phyloP scores from a whole-genome alignment of 2,329 filamentous ascomycete species.

The Pyrenochaeta sp. region DNA sequence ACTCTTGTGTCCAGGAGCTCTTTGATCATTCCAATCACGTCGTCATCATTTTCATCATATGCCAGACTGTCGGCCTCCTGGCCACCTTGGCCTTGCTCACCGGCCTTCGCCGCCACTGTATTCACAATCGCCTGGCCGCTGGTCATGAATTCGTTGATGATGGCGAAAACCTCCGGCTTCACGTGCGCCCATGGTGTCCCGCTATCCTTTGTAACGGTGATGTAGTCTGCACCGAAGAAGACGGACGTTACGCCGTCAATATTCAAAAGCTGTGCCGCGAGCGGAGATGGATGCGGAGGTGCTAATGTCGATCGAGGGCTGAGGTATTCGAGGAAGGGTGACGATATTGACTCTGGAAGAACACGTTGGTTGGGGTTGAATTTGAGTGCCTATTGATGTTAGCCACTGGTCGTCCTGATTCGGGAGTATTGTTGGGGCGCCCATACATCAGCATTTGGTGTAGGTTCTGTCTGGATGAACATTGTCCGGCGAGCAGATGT shows the following conservation, averaged over 20 bases:
- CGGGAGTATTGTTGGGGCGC: not conserved
- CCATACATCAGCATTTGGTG: conserved; percentile 86
- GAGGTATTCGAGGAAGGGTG: conserved; percentile 90
- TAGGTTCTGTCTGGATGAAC: conserved; percentile 97
- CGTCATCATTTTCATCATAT: conserved; percentile 89
- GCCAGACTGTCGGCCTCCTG: conserved; percentile 73
- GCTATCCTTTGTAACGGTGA: conserved; percentile 90
- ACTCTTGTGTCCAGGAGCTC: conserved; percentile 95
- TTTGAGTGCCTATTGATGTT: conserved; percentile 71
- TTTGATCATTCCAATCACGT: conserved; percentile 98
- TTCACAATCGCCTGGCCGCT: conserved; percentile 84
- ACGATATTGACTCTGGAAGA: conserved; percentile 75
- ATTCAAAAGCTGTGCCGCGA: conserved; percentile 89
- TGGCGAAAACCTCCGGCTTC: conserved; percentile 91
- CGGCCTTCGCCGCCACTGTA: conserved; percentile 67
- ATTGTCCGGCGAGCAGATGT: conserved; percentile 69
- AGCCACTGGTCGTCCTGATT: conserved; percentile 3
- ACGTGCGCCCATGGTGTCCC: conserved; percentile 94
- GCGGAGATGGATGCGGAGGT: conserved; percentile 87
- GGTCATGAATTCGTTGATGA: conserved; percentile 93
- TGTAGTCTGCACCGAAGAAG: conserved; percentile 95
- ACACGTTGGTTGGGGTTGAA: conserved; percentile 92
- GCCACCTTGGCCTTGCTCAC: conserved; percentile 60
- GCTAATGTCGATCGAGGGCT: conserved; percentile 87
- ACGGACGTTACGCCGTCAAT: conserved; percentile 94